phyloP scores from a whole-genome alignment of 2,329 filamentous ascomycete species.

The Colletotrichum falcatum region DNA sequence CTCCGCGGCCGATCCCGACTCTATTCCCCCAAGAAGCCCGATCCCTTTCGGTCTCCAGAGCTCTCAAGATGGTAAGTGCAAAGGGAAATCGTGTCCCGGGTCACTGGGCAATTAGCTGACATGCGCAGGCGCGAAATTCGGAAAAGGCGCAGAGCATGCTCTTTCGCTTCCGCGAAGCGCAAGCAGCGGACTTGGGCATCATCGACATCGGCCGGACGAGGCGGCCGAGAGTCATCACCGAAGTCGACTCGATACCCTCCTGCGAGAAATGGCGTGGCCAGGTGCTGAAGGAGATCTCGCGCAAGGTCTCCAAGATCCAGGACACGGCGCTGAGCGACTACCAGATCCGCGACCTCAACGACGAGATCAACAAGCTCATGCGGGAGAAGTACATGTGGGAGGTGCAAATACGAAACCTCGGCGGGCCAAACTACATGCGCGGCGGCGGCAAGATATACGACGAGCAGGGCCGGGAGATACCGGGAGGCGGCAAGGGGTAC shows the following conservation, averaged over 20 bases:
- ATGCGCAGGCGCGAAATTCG: constrained; percentile 86
- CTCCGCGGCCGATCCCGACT: constrained; percentile 2
- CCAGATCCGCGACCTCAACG: constrained; percentile 97
- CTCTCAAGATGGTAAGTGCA: constrained; percentile 25
- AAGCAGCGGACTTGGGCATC: constrained; percentile 95
- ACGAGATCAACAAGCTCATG: constrained; percentile 99
- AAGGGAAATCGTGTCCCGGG: fast-evolving
- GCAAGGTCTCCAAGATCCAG: constrained; percentile 97
- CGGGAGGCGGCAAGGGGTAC: constrained; percentile 87
- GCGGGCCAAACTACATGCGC: constrained; percentile 97
- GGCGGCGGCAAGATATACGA: constrained; percentile 77
- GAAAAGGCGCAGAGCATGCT: constrained; percentile 99
- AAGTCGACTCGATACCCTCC: constrained; percentile 82
- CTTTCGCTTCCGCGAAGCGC: constrained; percentile 98
- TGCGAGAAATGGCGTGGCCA: constrained; percentile 99
- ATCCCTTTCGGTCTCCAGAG: constrained; percentile 14
- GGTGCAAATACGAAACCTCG: constrained; percentile 92
- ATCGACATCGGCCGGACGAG: constrained; percentile 92
- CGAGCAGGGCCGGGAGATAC: constrained; percentile 78
- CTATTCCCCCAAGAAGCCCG: constrained; percentile 1
- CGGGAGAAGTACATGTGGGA: constrained; percentile 99
- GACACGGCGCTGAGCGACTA: constrained; percentile 92
- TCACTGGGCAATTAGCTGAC: neutral
- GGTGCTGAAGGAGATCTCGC: constrained; percentile 95
- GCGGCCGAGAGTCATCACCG: constrained; percentile 90